Percentiles rank a stretch among this genome's conserved stretches.
These are phyloP conservation scores for Colletotrichum sp. DNA, from an alignment of 2,329 filamentous ascomycete species.

Conservation along the genomic window DNA sequence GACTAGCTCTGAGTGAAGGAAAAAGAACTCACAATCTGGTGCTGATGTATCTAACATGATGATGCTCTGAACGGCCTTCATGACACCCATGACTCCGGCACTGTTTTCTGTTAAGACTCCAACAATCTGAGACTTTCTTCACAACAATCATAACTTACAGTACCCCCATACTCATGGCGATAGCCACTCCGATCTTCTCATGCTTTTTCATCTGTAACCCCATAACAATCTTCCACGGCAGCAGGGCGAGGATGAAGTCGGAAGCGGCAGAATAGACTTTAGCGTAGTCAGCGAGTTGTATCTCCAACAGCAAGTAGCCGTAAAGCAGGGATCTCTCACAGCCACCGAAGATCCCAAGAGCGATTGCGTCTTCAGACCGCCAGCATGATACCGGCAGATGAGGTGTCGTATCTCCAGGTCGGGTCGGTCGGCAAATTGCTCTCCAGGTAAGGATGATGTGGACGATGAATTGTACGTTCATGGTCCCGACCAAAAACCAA, in stretches of 20 bases:
- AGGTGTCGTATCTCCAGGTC: background rate
- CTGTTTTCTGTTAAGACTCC: rapidly evolving
- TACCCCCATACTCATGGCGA: conserved; percentile 39
- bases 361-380: background rate
- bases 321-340: background rate
- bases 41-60: conserved; percentile 18
- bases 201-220: conserved; percentile 34
- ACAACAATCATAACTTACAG: conserved; percentile 10
- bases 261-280: background rate
- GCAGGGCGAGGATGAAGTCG: conserved; percentile 28
- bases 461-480: background rate
- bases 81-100: conserved; percentile 22
- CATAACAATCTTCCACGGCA: conserved; percentile 35
- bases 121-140: background rate
- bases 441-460: background rate
- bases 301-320: background rate
- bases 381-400: background rate
- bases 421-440: background rate
- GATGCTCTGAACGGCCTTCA: conserved; percentile 23
- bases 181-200: conserved; percentile 36
- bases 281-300: background rate
- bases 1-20: rapidly evolving
- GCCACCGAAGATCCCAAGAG: background rate
- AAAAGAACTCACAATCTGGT: conserved; percentile 18
- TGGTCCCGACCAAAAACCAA: conserved; percentile 28